Percentiles rank a stretch among this genome's conserved stretches.
Conservation (phyloP, 2,329 filamentous ascomycete species). For the Cytospora schulzeri region DNA sequence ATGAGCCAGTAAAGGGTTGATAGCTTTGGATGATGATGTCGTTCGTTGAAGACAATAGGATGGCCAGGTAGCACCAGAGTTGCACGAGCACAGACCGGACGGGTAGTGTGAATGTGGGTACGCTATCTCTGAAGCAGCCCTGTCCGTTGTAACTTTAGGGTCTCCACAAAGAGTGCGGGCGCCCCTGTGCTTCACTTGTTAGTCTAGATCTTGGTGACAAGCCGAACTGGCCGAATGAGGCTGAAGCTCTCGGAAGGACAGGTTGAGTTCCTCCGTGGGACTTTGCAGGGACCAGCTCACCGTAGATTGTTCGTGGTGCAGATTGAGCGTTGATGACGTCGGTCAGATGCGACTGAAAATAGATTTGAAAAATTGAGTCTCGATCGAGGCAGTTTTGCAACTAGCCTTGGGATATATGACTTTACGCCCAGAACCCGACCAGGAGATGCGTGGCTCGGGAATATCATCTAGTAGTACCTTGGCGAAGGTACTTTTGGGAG, state of each 20-base stretch:
- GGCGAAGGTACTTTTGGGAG: not conserved
- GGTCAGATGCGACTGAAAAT: conserved; percentile 1
- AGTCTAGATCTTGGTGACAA: conserved; percentile 1
- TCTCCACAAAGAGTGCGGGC: conserved; percentile 8
- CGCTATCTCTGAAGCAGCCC: conserved; percentile 3
- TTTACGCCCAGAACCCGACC: conserved; percentile 10
- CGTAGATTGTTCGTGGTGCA: conserved; percentile 3
- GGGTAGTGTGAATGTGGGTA: conserved; percentile 23
- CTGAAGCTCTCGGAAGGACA: not conserved
- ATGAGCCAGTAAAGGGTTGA: conserved; percentile 1
- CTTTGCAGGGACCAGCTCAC: conserved; percentile 7
- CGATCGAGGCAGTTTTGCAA: conserved; percentile 17
- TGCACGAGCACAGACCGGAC: conserved; percentile 10
- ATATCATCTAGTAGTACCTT: conserved; percentile 24
- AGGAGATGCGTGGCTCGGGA: conserved; percentile 11
- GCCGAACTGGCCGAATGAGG: not conserved
- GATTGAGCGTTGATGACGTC: conserved; percentile 4
- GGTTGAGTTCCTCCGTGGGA: not conserved
- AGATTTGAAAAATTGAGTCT: not conserved
- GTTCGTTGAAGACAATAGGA: conserved; percentile 9
- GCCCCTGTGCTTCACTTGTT: not conserved
- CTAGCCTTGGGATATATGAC: conserved; percentile 14
- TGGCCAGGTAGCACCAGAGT: conserved; percentile 8
- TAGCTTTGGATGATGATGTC: not conserved
- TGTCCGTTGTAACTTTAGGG: conserved; percentile 4